phyloP scores from a whole-genome alignment of 179 eudicot genomes.

The Silene noctiflora region DNA sequence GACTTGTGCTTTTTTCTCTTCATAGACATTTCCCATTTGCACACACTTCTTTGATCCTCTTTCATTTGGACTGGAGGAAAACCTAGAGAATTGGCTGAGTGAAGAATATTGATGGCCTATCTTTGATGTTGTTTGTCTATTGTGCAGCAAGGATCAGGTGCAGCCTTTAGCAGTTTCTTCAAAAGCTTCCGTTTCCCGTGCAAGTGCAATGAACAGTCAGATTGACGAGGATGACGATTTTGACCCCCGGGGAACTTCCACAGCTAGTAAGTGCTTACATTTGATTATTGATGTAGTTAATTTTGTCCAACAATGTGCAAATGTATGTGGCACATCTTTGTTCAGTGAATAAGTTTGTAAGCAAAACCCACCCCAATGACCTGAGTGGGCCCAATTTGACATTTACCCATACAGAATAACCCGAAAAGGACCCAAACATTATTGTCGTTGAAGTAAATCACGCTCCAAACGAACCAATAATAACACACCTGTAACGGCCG shows the following conservation, averaged over 20 bases:
- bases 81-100: not conserved
- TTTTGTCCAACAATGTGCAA: not conserved
- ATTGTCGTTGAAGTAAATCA: no score
- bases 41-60: not conserved
- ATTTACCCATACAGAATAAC: no score
- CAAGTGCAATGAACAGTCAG: conserved; percentile 37
- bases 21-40: not conserved
- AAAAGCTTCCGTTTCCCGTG: conserved; percentile 40
- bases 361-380: no score
- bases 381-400: no score
- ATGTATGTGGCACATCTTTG: not conserved
- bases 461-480: no score
- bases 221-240: conserved; percentile 79
- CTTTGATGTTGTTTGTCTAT: conserved; percentile 23
- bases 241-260: conserved; percentile 84
- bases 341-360: not conserved
- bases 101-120: conserved; percentile 1
- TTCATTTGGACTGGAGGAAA: not conserved
- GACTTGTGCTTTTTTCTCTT: not conserved
- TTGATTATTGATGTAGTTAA: not conserved
- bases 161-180: conserved; percentile 41
- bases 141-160: conserved; percentile 55
- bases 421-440: no score
- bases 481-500: no score
- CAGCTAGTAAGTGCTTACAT: conserved; percentile 50